Base-by-base conservation (phyloP, 495 filamentous ascomycete species). In the Hyaloscypha bicolor region DNA sequence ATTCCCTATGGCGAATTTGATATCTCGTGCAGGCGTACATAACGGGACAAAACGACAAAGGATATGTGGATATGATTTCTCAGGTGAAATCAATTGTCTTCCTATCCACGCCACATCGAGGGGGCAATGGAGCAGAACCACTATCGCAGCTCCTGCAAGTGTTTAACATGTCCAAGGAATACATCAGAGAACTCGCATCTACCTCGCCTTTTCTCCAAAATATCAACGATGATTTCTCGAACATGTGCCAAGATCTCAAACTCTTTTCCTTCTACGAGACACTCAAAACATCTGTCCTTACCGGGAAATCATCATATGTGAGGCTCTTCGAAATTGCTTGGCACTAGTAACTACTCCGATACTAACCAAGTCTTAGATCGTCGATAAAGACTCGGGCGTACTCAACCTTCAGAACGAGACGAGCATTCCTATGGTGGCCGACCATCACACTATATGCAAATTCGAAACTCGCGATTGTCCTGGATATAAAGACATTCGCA, bases 361-460 rank as follows among this genome's bases (percentile, higher is more conserved):
- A 12, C 42, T 42, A 58, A 32, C 29, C 3, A 60, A 6, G 6
- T 66, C 42, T 12, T 45, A 16, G 42, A 45, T 45, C 14, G 42
- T 45, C 6, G 53, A 80, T 4, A 78, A 74, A 45, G 79, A 82
- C 5, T 84, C 83, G 0, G 76, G 82, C 0, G 68, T 76, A 3
- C 72, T 84, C 11, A 81, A 80, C 14, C 83, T 82, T 60, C 75
- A 72, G 3, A 76, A 71, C 3, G 82, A 85, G 68, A 74, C 74
- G 1, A 76, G 74, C 0, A 76, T 68, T 25, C 65, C 78, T 1
- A 55, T 86, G 6, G 64, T 81, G 63, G 83, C 82, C 0, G 77
- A 85, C 59, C 83, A 86, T 59, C 79, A 79, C 53, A 12, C 2
- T 32, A 74, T 85, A 32, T 85, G 81, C 75, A 85, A 85, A 65